Evolutionary conservation across 768 basidiomycete genomes (phyloP).

Genomic region (Rhodotorula paludigena): DNA sequence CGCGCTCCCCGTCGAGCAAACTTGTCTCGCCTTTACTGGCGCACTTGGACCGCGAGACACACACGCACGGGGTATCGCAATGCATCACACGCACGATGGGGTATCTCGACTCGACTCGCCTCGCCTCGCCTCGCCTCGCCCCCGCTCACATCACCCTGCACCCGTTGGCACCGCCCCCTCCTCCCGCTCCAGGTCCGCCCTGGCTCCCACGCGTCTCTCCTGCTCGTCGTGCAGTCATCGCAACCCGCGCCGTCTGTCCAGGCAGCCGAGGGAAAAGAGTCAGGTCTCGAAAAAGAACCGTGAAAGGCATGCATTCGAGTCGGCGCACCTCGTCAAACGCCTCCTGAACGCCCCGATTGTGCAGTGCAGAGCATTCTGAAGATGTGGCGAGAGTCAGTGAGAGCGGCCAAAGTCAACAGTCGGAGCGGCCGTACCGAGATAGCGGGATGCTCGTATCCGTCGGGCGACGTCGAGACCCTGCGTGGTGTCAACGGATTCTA

Average conservation of each 20-base stretch:
- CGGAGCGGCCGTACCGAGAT: constrained; percentile 55
- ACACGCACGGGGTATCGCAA: no score
- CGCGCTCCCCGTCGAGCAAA: no score
- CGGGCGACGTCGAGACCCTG: constrained; percentile 42
- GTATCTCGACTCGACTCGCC: no score
- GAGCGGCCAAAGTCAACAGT: no score
- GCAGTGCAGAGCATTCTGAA: constrained; percentile 92
- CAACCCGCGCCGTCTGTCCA: constrained; percentile 62
- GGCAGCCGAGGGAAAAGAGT: neutral
- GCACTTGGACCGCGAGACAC: no score
- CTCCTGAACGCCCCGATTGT: constrained; percentile 88
- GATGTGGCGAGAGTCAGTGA: neutral
- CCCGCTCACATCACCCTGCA: constrained; percentile 8
- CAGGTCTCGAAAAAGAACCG: neutral
- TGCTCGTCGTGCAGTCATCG: constrained; percentile 56
- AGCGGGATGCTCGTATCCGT: constrained; percentile 59
- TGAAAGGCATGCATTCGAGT: neutral
- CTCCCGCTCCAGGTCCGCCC: neutral
- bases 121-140: no score
- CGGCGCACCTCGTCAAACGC: constrained; percentile 72
- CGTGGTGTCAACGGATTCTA: no score
- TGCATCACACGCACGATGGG: no score
- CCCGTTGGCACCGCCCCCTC: neutral
- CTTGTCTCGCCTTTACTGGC: no score
- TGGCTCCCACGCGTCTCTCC: constrained; percentile 33